A percentile compares a stretch with the other conserved stretches of the same genome.
Conservation (phyloP, 2,329 filamentous ascomycete species). For the Apiospora rasikravindrae region DNA sequence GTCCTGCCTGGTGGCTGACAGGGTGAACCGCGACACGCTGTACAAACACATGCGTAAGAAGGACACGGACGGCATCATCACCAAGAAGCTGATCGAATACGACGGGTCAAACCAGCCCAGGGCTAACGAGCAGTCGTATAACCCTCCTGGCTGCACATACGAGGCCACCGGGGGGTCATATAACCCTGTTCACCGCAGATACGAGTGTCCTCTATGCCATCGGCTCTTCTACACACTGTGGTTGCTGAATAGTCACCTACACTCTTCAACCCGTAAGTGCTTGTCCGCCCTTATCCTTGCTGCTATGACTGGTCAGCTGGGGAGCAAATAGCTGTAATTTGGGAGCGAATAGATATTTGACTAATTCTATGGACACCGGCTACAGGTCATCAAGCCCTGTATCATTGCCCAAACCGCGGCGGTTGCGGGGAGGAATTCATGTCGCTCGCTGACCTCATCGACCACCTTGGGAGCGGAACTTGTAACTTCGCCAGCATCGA, state of each 20-base stretch:
- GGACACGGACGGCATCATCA: constrained; percentile 55
- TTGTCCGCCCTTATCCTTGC: neutral
- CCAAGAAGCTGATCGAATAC: constrained; percentile 57
- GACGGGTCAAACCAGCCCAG: constrained; percentile 40
- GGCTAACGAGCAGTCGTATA: constrained; percentile 50
- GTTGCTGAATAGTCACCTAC: constrained; percentile 57
- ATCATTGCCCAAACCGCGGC: constrained; percentile 45
- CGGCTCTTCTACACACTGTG: constrained; percentile 43
- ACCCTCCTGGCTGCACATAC: constrained; percentile 54
- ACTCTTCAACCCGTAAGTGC: constrained; percentile 55
- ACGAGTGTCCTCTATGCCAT: constrained; percentile 61
- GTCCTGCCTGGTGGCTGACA: constrained; percentile 51
- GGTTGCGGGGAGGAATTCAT: constrained; percentile 44
- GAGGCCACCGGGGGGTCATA: constrained; percentile 40
- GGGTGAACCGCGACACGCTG: constrained; percentile 54
- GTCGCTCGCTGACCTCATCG: constrained; percentile 45
- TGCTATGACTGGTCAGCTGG: neutral
- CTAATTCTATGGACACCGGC: constrained; percentile 14
- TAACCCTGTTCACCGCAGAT: constrained; percentile 56
- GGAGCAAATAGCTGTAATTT: neutral
- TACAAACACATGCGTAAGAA: constrained; percentile 49
- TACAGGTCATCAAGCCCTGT: constrained; percentile 44
- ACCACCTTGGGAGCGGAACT: constrained; percentile 50
- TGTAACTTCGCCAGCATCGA: constrained; percentile 47
- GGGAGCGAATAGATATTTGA: neutral